Evolutionary conservation across 2,329 filamentous ascomycete species (phyloP).

Genomic region (Fusarium piperis): DNA sequence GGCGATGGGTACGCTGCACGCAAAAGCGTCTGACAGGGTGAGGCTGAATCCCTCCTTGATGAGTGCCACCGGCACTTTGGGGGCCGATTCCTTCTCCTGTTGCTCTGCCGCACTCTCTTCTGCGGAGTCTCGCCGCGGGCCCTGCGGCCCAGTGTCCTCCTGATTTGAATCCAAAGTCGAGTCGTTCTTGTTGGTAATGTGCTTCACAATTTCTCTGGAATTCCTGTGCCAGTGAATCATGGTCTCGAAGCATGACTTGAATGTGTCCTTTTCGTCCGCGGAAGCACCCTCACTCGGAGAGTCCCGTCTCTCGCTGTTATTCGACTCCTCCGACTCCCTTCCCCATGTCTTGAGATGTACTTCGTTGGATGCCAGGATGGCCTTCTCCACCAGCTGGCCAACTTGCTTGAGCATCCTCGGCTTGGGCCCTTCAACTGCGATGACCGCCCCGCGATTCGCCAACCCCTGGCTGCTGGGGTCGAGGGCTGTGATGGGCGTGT

Average conservation of each 20-base stretch:
- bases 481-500: conserved; percentile 62
- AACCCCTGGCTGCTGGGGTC: conserved; percentile 44
- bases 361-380: conserved; percentile 60
- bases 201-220: conserved; percentile 73
- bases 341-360: conserved; percentile 56
- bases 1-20: conserved; percentile 75
- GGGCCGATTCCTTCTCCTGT: conserved; percentile 15
- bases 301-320: conserved; percentile 10
- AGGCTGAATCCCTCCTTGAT: conserved; percentile 83
- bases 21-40: conserved; percentile 79
- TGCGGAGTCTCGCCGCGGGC: conserved; percentile 17
- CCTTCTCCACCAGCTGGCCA: conserved; percentile 71
- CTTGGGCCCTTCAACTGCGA: conserved; percentile 83
- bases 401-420: conserved; percentile 61
- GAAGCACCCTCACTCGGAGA: conserved; percentile 25
- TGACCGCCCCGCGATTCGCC: conserved; percentile 76
- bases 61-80: conserved; percentile 73
- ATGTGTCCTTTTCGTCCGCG: conserved; percentile 49
- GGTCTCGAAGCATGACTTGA: conserved; percentile 71
- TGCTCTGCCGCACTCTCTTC: conserved; percentile 7
- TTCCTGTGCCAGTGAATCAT: conserved; percentile 80
- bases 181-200: conserved; percentile 52
- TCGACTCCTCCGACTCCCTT: conserved; percentile 43
- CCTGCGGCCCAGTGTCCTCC: conserved; percentile 7
- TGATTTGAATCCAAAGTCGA: conserved; percentile 12